phyloP scores from a whole-genome alignment of 2,329 filamentous ascomycete genomes.

The Exophiala aquamarina region DNA sequence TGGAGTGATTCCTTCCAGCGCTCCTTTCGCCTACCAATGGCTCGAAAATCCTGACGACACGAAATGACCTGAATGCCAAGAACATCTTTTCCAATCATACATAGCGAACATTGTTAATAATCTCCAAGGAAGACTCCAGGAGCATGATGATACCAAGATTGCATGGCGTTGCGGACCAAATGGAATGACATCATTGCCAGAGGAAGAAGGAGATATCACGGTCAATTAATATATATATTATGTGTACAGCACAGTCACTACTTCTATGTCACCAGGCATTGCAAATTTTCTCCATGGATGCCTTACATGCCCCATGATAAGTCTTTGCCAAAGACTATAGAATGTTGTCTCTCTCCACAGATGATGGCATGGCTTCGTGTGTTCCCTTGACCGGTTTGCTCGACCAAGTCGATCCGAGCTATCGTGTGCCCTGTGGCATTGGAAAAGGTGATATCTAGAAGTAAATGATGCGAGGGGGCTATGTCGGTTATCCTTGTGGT shows the following conservation, averaged over 20 bases:
- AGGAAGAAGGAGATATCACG: neutral
- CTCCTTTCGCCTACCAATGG: neutral
- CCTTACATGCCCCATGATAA: no score
- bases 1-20: neutral
- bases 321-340: no score
- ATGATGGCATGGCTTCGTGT: no score
- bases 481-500: no score
- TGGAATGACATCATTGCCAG: neutral
- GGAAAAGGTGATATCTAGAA: no score
- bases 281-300: no score
- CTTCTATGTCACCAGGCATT: no score
- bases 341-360: no score
- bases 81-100: neutral
- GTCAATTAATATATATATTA: neutral
- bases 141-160: conserved; percentile 8
- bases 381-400: no score
- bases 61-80: conserved; percentile 4
- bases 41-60: neutral
- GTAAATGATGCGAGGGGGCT: no score
- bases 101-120: conserved; percentile 1
- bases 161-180: conserved; percentile 8
- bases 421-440: no score
- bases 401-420: no score
- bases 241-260: neutral
- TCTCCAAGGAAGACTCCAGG: neutral